Percentiles rank a stretch among this genome's conserved stretches.
Conservation (phyloP, 2,329 filamentous ascomycete genomes). For the Tolypocladium endophyticum region DNA sequence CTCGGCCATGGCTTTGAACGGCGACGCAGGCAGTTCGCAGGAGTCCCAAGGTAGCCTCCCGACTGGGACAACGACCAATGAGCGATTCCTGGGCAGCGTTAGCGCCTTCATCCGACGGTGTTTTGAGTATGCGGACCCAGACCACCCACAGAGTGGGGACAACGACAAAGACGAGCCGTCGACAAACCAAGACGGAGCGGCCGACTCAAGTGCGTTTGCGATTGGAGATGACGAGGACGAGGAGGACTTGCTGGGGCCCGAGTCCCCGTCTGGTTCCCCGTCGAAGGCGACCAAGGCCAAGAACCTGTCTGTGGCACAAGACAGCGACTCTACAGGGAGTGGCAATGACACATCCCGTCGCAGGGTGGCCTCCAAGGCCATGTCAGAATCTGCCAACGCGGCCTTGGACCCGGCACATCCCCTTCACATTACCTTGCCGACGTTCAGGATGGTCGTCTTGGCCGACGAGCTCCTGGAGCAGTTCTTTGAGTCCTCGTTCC, state of each 20-base stretch:
- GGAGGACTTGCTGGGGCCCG: conserved; percentile 52
- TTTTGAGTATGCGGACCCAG: conserved; percentile 96
- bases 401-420: conserved; percentile 89
- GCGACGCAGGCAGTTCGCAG: conserved; percentile 16
- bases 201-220: conserved; percentile 48
- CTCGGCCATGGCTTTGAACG: conserved; percentile 43
- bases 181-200: conserved; percentile 16
- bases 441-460: conserved; percentile 96
- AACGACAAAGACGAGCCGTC: conserved; percentile 15
- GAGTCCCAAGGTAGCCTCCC: conserved; percentile 28
- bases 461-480: conserved; percentile 92
- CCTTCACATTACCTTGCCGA: conserved; percentile 89
- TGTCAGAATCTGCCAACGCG: conserved; percentile 71
- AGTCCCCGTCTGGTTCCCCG: conserved; percentile 32
- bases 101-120: conserved; percentile 92
- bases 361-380: conserved; percentile 48
- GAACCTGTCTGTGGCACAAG: conserved; percentile 25
- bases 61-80: conserved; percentile 57
- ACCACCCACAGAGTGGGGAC: conserved; percentile 55
- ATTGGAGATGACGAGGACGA: conserved; percentile 59
- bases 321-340: conserved; percentile 4
- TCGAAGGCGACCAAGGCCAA: conserved; percentile 31
- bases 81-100: conserved; percentile 83
- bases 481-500: conserved; percentile 95
- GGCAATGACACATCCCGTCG: conserved; percentile 14